Base-by-base conservation (phyloP, 2,329 filamentous ascomycete species). In the Fusarium virguliforme region DNA sequence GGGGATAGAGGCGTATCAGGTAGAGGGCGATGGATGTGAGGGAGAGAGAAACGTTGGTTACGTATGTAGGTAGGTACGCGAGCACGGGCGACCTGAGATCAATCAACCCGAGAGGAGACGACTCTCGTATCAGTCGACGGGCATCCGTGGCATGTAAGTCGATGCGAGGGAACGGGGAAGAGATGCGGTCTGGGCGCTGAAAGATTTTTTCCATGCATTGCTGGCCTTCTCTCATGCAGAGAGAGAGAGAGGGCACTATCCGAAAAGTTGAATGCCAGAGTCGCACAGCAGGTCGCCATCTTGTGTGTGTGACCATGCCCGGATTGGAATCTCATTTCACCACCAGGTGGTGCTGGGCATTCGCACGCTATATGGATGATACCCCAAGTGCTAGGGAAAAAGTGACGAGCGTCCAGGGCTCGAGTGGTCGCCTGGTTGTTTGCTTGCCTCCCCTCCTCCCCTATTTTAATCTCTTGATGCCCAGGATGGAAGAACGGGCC, bases 381-480 rank as follows among this genome's bases (percentile, higher is more conserved):
- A 54, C 43, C 62, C 43, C 24, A 53, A 40, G 50, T 38, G 38
- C 24, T 58, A 55, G 13, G 55, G n/a, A 12, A 26, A 67, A 58
- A 55, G 63, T 70, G 63, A 72, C 38, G 54, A 68, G 35, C 51
- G 46, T 41, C 56, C 34, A 48, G 40, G 34, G 54, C 62, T 40
- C 43, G 26, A 72, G 40, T 72, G 70, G 66, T 40, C 43, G 26
- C 70, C 35, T 72, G 70, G 66, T 56, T 53, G 53, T 26, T 57
- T 24, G 18, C 62, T 50, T 32, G n/a, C 26, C 18, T 32, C 9
- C 26, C 46, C 46, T 26, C 46, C 46, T 50, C 70, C 67, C 51
- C 65, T 68, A 71, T 71, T 60, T 70, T 62, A 73, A 73, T 62
- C 51, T 68, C 57, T 60, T 28, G 41, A 59, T 60, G 56, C 32